Percentiles rank a stretch among this genome's conserved stretches.
Conservation (phyloP, 345 rosid genomes). For the Aquilaria malaccensis region DNA sequence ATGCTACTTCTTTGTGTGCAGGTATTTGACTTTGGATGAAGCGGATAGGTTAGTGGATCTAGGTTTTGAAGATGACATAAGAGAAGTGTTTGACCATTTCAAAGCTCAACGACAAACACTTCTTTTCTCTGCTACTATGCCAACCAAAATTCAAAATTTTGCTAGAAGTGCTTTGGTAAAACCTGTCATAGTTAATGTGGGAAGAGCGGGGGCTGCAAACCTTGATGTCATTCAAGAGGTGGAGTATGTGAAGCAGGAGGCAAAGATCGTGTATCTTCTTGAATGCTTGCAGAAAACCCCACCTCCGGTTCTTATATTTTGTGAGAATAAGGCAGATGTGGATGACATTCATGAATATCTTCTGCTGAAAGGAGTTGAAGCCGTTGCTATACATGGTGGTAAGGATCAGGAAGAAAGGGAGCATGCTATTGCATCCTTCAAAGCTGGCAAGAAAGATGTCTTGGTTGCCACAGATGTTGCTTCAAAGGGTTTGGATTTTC, state of each 20-base stretch:
- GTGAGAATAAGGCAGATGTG: constrained; percentile 97
- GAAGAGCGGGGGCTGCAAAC: constrained; percentile 97
- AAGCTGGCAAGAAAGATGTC: constrained; percentile 79
- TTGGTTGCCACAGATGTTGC: constrained; percentile 94
- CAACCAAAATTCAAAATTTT: constrained; percentile 83
- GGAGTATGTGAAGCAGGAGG: constrained; percentile 94
- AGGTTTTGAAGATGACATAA: constrained; percentile 96
- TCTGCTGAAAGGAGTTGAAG: constrained; percentile 91
- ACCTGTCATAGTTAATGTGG: constrained; percentile 82
- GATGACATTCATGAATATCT: constrained; percentile 90
- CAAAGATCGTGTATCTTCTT: constrained; percentile 88
- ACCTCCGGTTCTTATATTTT: constrained; percentile 85
- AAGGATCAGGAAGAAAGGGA: constrained; percentile 96
- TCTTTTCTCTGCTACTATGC: constrained; percentile 93
- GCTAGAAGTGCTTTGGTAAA: constrained; percentile 87
- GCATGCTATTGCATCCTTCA: constrained; percentile 76
- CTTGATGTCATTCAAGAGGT: constrained; percentile 97
- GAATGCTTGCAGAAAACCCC: constrained; percentile 93
- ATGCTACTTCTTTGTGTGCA: constrained; percentile 20
- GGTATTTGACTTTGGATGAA: constrained; percentile 91
- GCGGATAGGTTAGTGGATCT: constrained; percentile 94
- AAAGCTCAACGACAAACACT: constrained; percentile 93
- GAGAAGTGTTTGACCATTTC: constrained; percentile 91
- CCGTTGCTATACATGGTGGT: constrained; percentile 88
- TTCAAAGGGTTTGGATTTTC: constrained; percentile 89